Conservation (phyloP, 257 asterid species). For the Ballota nigra region DNA sequence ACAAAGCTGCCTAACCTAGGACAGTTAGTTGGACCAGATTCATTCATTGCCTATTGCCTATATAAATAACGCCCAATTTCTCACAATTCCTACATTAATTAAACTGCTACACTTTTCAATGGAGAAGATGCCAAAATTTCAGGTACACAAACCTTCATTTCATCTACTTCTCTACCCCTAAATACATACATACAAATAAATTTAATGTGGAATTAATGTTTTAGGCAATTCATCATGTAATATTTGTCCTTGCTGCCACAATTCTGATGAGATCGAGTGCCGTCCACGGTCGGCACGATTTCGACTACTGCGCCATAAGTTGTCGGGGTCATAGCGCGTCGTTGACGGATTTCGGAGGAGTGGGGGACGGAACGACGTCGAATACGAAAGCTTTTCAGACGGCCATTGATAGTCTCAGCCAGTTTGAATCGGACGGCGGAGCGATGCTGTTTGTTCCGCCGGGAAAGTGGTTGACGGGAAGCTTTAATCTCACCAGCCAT, state of each 20-base stretch:
- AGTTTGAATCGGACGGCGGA: constrained; percentile 65
- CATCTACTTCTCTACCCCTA: neutral
- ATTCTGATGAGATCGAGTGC: constrained; percentile 35
- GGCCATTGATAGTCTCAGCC: constrained; percentile 63
- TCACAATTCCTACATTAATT: neutral
- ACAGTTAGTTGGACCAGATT: constrained; percentile 2
- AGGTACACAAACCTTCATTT: constrained; percentile 22
- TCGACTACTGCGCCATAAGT: constrained; percentile 50
- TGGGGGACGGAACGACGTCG: constrained; percentile 84
- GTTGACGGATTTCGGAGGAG: constrained; percentile 78
- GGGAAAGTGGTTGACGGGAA: constrained; percentile 90
- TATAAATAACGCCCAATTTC: neutral
- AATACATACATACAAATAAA: neutral
- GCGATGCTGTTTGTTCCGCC: constrained; percentile 80
- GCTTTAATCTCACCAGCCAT: constrained; percentile 84
- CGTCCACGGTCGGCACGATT: constrained; percentile 33
- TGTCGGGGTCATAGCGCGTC: constrained; percentile 65
- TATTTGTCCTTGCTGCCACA: constrained; percentile 29
- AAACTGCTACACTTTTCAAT: constrained; percentile 16
- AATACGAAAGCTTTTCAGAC: constrained; percentile 68
- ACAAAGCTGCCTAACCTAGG: neutral
- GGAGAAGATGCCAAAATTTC: constrained; percentile 22
- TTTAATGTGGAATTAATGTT: neutral
- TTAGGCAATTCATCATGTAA: constrained; percentile 34
- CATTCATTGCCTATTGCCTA: constrained; percentile 13